Evolutionary conservation across 2,329 filamentous ascomycete genomes (phyloP).

Genomic region (Simplicillium aogashimaense): DNA sequence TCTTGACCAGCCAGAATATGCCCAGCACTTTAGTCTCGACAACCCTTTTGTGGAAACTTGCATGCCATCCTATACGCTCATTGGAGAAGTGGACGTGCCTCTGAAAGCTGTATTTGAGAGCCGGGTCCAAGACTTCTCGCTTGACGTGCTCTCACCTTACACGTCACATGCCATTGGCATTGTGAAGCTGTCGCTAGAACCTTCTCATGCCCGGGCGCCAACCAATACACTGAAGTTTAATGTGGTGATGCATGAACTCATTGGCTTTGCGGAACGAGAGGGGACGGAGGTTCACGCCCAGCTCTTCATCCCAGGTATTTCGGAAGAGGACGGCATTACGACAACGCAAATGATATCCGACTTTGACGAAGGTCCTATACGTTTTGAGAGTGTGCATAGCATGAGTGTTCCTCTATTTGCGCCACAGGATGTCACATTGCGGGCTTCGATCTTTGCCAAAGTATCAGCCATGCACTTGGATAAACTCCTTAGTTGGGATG

Average conservation of each 20-base stretch:
- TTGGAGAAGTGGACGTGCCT: conserved; percentile 89
- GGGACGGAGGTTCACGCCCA: conserved; percentile 93
- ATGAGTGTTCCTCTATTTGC: conserved; percentile 80
- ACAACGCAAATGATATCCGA: conserved; percentile 91
- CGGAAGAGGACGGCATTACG: conserved; percentile 82
- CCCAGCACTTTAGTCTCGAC: conserved; percentile 83
- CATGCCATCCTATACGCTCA: conserved; percentile 83
- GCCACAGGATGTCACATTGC: conserved; percentile 62
- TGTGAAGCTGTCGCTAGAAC: conserved; percentile 81
- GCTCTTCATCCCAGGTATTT: conserved; percentile 87
- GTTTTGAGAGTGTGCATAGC: conserved; percentile 95
- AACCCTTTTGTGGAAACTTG: conserved; percentile 89
- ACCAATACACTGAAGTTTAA: conserved; percentile 95
- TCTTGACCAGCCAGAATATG: conserved; percentile 87
- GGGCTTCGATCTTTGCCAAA: conserved; percentile 84
- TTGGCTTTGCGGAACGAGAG: conserved; percentile 91
- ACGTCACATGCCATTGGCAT: conserved; percentile 87
- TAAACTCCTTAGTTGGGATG: conserved; percentile 96
- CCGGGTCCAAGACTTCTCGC: conserved; percentile 82
- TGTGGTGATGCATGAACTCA: conserved; percentile 92
- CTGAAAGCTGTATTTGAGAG: conserved; percentile 89
- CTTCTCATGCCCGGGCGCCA: conserved; percentile 84
- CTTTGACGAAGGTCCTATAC: conserved; percentile 86
- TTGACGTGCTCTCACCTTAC: conserved; percentile 87
- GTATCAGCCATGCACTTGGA: conserved; percentile 92